Conservation (phyloP, 106 monocot genomes). For the Gastrodia elata region DNA sequence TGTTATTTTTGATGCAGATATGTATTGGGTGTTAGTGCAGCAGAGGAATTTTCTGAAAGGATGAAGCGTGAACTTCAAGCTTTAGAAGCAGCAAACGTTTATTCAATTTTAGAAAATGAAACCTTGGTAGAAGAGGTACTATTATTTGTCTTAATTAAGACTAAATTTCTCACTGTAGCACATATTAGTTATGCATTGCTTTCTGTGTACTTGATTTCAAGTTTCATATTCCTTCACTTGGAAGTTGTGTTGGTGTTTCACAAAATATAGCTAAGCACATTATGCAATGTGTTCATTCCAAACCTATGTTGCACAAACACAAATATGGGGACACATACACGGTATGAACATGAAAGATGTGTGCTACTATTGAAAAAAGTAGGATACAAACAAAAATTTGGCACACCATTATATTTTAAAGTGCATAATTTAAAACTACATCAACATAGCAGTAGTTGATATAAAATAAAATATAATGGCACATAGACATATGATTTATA, state of each 20-base stretch:
- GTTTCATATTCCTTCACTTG: background rate
- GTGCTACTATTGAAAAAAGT: too few species aligned
- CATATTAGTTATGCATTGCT: background rate
- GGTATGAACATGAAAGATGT: too few species aligned
- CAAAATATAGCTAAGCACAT: background rate
- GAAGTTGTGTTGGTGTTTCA: background rate
- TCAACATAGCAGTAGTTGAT: too few species aligned
- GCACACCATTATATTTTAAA: too few species aligned
- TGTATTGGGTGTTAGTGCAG: constrained; percentile 93
- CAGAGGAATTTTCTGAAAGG: constrained; percentile 96
- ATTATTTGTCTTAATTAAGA: constrained; percentile 3
- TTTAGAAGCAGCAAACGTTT: constrained; percentile 91
- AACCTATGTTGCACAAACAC: too few species aligned
- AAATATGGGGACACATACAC: too few species aligned
- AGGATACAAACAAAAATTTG: too few species aligned
- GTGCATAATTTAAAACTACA: too few species aligned
- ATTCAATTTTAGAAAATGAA: constrained; percentile 89
- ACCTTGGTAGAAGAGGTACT: constrained; percentile 75
- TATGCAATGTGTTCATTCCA: too few species aligned
- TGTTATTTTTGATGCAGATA: constrained; percentile 40
- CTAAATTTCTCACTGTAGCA: background rate
- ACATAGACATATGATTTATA: too few species aligned
- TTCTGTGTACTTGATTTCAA: background rate
- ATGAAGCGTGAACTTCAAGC: constrained; percentile 86
- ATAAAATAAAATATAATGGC: too few species aligned